Conservation (phyloP, 2,329 filamentous ascomycete species). For the Cordyceps pruinosa region DNA sequence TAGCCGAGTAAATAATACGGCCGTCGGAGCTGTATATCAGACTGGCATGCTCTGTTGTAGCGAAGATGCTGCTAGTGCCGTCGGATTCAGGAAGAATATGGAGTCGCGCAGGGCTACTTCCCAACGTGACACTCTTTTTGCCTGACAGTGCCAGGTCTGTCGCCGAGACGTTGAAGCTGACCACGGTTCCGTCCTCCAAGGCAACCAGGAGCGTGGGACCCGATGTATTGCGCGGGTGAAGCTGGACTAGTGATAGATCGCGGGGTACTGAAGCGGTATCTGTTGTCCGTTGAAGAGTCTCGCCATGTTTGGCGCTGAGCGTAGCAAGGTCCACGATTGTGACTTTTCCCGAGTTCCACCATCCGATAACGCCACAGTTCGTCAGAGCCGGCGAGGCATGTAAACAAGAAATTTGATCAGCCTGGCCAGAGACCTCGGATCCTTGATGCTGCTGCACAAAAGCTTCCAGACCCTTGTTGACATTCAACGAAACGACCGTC, state of each 20-base stretch:
- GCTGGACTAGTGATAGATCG: conserved; percentile 70
- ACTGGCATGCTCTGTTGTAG: conserved; percentile 88
- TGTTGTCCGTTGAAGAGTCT: conserved; percentile 50
- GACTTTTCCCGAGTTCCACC: conserved; percentile 78
- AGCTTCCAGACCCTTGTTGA: conserved; percentile 50
- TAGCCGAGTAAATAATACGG: conserved; percentile 84
- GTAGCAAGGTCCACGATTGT: conserved; percentile 64
- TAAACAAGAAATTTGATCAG: conserved; percentile 77
- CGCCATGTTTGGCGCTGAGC: conserved; percentile 58
- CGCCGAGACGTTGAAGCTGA: conserved; percentile 69
- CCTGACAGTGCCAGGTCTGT: conserved; percentile 57
- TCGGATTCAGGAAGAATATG: conserved; percentile 65
- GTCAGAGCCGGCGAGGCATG: conserved; percentile 60
- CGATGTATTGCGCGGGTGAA: conserved; percentile 53
- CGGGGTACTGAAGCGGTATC: conserved; percentile 75
- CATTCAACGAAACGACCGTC: conserved; percentile 61
- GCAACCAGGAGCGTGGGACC: conserved; percentile 78
- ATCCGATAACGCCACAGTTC: conserved; percentile 70
- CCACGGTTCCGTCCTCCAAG: conserved; percentile 85
- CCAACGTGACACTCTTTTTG: conserved; percentile 76
- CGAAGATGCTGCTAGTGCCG: conserved; percentile 74
- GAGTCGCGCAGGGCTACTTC: conserved; percentile 77
- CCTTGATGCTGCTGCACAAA: conserved; percentile 55
- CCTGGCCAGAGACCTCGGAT: conserved; percentile 39
- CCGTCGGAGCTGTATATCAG: conserved; percentile 87